phyloP scores from a whole-genome alignment of 495 filamentous ascomycete genomes.

The Cryomyces antarcticus region DNA sequence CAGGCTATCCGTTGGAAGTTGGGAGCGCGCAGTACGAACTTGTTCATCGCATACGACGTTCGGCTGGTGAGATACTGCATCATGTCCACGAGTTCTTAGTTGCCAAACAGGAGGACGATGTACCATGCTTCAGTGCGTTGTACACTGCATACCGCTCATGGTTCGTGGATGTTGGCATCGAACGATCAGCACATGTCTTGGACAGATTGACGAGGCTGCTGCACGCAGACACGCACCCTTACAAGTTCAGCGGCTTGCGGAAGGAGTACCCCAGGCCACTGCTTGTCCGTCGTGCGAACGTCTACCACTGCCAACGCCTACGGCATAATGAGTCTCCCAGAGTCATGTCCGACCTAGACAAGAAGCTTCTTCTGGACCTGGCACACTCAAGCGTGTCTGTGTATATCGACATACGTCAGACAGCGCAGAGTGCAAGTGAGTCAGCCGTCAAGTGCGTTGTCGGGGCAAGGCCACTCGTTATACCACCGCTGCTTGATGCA shows the following conservation, averaged over 20 bases:
- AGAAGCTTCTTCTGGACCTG: slow-evolving; percentile 63
- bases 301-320: slow-evolving; percentile 83
- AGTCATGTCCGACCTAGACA: slow-evolving; percentile 67
- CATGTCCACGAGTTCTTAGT: slow-evolving; percentile 66
- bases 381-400: slow-evolving; percentile 80
- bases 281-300: slow-evolving; percentile 71
- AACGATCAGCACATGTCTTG: slow-evolving; percentile 80
- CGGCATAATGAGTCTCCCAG: slow-evolving; percentile 81
- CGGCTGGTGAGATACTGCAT: slow-evolving; percentile 61
- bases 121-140: slow-evolving; percentile 77
- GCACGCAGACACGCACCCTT: slow-evolving; percentile 65
- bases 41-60: slow-evolving; percentile 62
- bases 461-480: slow-evolving; percentile 67
- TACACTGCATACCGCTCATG: slow-evolving; percentile 88
- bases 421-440: slow-evolving; percentile 80
- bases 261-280: slow-evolving; percentile 86
- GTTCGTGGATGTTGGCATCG: slow-evolving; percentile 94
- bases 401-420: slow-evolving; percentile 86
- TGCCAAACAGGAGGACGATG: slow-evolving; percentile 80
- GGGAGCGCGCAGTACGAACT: slow-evolving; percentile 42
- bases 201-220: slow-evolving; percentile 71
- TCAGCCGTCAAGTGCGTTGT: slow-evolving; percentile 84
- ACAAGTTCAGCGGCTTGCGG: slow-evolving; percentile 79
- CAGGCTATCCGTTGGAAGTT: slow-evolving; percentile 60
- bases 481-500: slow-evolving; percentile 62